Percentiles rank a stretch among this genome's conserved stretches.
These are phyloP conservation scores for Bonia amplexicaulis DNA, from an alignment of 176 grass and related monocot species.

Conservation along the genomic window DNA sequence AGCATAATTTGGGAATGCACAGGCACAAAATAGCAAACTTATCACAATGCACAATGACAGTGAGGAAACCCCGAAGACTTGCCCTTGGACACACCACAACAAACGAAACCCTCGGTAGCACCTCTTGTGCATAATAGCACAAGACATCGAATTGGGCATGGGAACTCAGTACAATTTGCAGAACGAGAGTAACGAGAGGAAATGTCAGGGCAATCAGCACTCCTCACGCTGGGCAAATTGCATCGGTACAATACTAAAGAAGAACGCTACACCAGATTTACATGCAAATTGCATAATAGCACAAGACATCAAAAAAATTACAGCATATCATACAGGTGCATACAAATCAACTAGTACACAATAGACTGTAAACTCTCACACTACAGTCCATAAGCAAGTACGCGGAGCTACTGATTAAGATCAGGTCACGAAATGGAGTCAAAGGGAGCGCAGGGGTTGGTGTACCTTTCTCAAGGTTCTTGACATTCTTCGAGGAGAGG, in stretches of 20 bases:
- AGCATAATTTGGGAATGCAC: neutral
- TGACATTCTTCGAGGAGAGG: slow-evolving; percentile 49
- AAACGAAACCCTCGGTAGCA: neutral
- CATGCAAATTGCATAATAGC: too few species aligned
- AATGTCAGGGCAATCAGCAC: neutral
- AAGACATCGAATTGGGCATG: neutral
- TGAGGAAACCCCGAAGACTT: neutral
- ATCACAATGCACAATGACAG: neutral
- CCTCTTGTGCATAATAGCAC: neutral
- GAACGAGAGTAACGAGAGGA: neutral
- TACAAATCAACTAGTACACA: neutral
- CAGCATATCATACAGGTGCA: neutral
- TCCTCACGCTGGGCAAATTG: too few species aligned
- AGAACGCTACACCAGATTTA: neutral
- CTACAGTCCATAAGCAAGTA: neutral
- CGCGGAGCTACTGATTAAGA: neutral
- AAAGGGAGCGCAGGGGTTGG: neutral
- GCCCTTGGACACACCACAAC: neutral
- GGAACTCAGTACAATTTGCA: neutral
- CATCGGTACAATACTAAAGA: neutral
- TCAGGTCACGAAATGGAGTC: neutral
- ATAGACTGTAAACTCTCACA: neutral
- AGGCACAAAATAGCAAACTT: too few species aligned
- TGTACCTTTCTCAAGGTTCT: slow-evolving; percentile 52
- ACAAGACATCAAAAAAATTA: too few species aligned